Conservation (phyloP, 2,329 filamentous ascomycete genomes). For the Phialophora verrucosa region DNA sequence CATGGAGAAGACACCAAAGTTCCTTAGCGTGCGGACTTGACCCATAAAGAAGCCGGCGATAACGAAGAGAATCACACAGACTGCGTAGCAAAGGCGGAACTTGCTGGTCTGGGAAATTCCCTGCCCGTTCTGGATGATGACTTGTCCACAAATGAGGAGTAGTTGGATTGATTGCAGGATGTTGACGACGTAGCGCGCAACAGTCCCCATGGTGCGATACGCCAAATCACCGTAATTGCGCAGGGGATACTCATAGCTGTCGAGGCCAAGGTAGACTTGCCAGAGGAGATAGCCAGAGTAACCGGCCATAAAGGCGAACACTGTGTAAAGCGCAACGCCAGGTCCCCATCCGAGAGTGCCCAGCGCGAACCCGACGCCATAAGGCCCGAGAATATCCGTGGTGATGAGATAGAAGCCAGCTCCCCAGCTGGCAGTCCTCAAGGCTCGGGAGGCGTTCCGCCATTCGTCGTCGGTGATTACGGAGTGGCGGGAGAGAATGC, state of each 20-base stretch:
- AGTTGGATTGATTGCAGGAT: slow-evolving; percentile 56
- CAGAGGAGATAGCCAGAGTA: slow-evolving; percentile 58
- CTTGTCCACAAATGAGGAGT: slow-evolving; percentile 42
- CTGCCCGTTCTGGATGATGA: slow-evolving; percentile 38
- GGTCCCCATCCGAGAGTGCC: slow-evolving; percentile 51
- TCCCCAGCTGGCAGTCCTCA: slow-evolving; percentile 54
- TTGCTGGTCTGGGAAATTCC: slow-evolving; percentile 38
- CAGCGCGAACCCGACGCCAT: slow-evolving; percentile 46
- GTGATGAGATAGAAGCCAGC: slow-evolving; percentile 58
- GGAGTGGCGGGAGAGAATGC: slow-evolving; percentile 17
- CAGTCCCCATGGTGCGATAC: slow-evolving; percentile 55
- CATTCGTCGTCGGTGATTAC: slow-evolving; percentile 47
- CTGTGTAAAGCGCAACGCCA: slow-evolving; percentile 54
- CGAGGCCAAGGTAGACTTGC: slow-evolving; percentile 53
- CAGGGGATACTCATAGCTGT: slow-evolving; percentile 55
- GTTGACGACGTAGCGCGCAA: slow-evolving; percentile 56
- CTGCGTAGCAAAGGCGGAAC: slow-evolving; percentile 37
- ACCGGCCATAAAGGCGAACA: slow-evolving; percentile 51
- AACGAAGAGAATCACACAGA: slow-evolving; percentile 41
- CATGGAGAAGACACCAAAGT: slow-evolving; percentile 42
- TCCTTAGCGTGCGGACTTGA: slow-evolving; percentile 42
- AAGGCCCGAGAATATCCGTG: slow-evolving; percentile 56
- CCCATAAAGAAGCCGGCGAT: slow-evolving; percentile 40
- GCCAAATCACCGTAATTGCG: slow-evolving; percentile 57
- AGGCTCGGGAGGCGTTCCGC: slow-evolving; percentile 54